Conservation (phyloP, 139 green algal species). For the Medakamo hakoo region DNA sequence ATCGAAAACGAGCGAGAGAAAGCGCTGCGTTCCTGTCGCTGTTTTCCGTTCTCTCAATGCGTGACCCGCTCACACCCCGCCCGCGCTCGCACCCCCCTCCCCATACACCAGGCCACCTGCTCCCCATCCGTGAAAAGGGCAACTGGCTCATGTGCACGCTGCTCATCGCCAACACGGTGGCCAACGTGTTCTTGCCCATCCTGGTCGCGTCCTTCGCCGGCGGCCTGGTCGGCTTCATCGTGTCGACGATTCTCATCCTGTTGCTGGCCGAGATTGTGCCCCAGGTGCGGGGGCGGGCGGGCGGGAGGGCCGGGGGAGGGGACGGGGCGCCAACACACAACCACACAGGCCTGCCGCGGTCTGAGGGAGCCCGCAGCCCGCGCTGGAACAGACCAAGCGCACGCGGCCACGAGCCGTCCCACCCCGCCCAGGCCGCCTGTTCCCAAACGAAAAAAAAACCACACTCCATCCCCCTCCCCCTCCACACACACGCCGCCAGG, state of each 20-base stretch:
- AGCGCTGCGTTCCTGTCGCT: neutral
- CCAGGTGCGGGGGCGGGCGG: no score
- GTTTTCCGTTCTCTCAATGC: neutral
- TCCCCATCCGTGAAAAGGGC: slow-evolving; percentile 30
- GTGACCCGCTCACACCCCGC: neutral
- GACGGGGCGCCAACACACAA: no score
- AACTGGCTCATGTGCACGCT: slow-evolving; percentile 56
- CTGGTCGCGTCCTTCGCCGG: slow-evolving; percentile 23
- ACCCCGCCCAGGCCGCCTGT: no score
- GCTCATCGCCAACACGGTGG: slow-evolving; percentile 42
- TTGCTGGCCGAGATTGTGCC: slow-evolving; percentile 51
- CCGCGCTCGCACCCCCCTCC: neutral
- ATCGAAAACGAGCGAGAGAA: neutral
- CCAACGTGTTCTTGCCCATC: slow-evolving; percentile 38
- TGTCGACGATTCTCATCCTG: slow-evolving; percentile 29
- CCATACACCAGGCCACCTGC: neutral
- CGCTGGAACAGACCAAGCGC: no score
- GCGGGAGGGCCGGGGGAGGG: no score
- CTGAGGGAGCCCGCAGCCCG: no score
- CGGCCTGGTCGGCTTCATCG: slow-evolving; percentile 20
- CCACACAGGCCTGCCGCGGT: no score
- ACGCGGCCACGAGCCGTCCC: no score
- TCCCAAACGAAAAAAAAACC: no score
- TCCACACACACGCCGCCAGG: no score
- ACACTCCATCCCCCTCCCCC: no score